A percentile compares a stretch with the other conserved stretches of the same genome.
These are phyloP conservation scores for Phytopythium vexans DNA, from an alignment of 352 stramenopile genomes.

Conservation along the genomic window DNA sequence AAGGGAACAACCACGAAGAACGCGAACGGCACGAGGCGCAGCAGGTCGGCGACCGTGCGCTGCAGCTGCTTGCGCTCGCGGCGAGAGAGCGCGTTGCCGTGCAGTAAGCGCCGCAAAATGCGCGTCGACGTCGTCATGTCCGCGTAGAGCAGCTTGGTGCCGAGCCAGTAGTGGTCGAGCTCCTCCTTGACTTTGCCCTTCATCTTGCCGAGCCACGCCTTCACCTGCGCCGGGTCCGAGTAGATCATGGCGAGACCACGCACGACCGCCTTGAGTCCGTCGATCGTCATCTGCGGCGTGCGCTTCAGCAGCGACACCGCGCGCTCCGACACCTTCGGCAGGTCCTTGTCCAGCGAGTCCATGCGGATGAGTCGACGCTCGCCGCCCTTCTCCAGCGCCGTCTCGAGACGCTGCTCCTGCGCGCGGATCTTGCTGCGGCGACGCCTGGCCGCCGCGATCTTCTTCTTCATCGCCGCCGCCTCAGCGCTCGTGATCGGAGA, in stretches of 20 bases:
- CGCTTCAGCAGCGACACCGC: slow-evolving; percentile 68
- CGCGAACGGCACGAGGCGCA: slow-evolving; percentile 96
- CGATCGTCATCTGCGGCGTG: slow-evolving; percentile 54
- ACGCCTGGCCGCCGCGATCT: slow-evolving; percentile 62
- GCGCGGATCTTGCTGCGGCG: slow-evolving; percentile 79
- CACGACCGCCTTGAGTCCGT: slow-evolving; percentile 51
- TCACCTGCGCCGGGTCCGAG: slow-evolving; percentile 59
- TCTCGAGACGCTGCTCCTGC: slow-evolving; percentile 77
- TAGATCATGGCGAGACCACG: slow-evolving; percentile 58
- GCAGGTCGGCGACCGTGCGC: slow-evolving; percentile 94
- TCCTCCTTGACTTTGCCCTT: slow-evolving; percentile 89
- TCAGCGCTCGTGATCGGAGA: slow-evolving; percentile 22
- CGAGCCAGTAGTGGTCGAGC: slow-evolving; percentile 96
- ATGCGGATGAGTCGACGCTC: slow-evolving; percentile 78
- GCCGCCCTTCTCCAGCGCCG: slow-evolving; percentile 71
- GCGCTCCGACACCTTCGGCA: slow-evolving; percentile 71
- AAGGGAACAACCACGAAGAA: slow-evolving; percentile 99
- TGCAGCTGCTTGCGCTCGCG: slow-evolving; percentile 97
- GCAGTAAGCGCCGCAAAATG: slow-evolving; percentile 90
- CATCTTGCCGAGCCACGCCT: slow-evolving; percentile 53
- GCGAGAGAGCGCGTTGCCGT: slow-evolving; percentile 92
- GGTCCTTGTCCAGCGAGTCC: slow-evolving; percentile 69
- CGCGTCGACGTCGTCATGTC: slow-evolving; percentile 94
- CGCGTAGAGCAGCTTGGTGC: slow-evolving; percentile 94
- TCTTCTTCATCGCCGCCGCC: slow-evolving; percentile 70